These are phyloP conservation scores for Trametes punicea DNA, from an alignment of 768 basidiomycete genomes.

Conservation along the genomic window DNA sequence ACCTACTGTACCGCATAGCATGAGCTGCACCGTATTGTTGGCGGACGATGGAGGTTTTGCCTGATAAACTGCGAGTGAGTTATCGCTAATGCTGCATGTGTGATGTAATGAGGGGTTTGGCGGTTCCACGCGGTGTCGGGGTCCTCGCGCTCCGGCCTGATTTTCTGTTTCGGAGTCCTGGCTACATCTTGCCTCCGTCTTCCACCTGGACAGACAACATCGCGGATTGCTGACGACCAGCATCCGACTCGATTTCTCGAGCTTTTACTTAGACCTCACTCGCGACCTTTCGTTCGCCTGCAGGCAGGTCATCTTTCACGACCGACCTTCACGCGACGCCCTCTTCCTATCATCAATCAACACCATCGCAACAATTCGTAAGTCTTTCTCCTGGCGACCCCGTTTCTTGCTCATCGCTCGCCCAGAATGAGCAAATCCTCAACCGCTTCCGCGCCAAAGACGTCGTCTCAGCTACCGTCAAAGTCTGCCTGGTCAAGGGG, in stretches of 20 bases:
- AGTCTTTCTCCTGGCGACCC: constrained; percentile 20
- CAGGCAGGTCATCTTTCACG: constrained; percentile 90
- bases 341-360: constrained; percentile 48
- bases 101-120: constrained; percentile 10
- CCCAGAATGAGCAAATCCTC: constrained; percentile 92
- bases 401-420: constrained; percentile 7
- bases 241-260: constrained; percentile 28
- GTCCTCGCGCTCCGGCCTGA: constrained; percentile 17
- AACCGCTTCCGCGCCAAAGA: constrained; percentile 68
- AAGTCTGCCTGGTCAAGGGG: constrained; percentile 92
- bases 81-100: no score
- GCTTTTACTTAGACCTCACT: constrained; percentile 36
- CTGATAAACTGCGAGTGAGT: no score
- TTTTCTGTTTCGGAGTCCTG: constrained; percentile 25
- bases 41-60: no score
- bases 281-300: constrained; percentile 57
- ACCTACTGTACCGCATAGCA: no score
- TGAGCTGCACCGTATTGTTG: no score
- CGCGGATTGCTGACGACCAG: constrained; percentile 32
- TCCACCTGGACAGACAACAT: constrained; percentile 31
- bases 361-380: constrained; percentile 43
- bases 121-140: constrained; percentile 17
- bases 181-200: constrained; percentile 26
- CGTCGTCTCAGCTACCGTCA: constrained; percentile 66
- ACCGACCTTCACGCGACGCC: constrained; percentile 68